A percentile compares a stretch with the other conserved stretches of the same genome.
These are phyloP conservation scores for Garcia nutans DNA, from an alignment of 345 rosid species.

Conservation along the genomic window DNA sequence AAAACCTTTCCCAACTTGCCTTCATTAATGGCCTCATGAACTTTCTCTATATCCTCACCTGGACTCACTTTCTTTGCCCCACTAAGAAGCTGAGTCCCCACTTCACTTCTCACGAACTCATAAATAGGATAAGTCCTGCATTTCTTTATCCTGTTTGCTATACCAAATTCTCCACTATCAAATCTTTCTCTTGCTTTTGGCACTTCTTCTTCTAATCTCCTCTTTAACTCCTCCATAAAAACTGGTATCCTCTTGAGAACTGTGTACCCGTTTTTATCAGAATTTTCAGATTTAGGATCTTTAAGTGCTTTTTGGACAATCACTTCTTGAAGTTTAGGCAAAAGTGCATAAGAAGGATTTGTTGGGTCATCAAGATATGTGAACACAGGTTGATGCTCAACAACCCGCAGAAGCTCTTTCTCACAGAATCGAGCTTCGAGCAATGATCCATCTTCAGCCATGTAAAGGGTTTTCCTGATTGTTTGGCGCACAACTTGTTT, in stretches of 20 bases:
- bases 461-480: slow-evolving; percentile 40
- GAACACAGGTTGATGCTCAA: slow-evolving; percentile 42
- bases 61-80: slow-evolving; percentile 51
- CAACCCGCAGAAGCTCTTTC: slow-evolving; percentile 43
- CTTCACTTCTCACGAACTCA: slow-evolving; percentile 43
- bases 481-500: slow-evolving; percentile 31
- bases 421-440: slow-evolving; percentile 47
- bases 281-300: too few relatives aligned
- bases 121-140: slow-evolving; percentile 46
- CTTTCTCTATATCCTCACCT: slow-evolving; percentile 54
- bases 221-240: slow-evolving; percentile 40
- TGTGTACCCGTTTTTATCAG: slow-evolving; percentile 33
- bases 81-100: slow-evolving; percentile 42
- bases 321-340: slow-evolving; percentile 44
- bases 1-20: too few relatives aligned
- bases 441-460: slow-evolving; percentile 41
- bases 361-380: slow-evolving; percentile 46
- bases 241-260: slow-evolving; percentile 39
- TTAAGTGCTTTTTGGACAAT: too few relatives aligned
- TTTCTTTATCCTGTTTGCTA: slow-evolving; percentile 39
- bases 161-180: slow-evolving; percentile 22
- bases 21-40: too few relatives aligned
- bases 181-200: slow-evolving; percentile 37
- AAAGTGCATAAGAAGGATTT: slow-evolving; percentile 39
- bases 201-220: slow-evolving; percentile 33